phyloP scores from a whole-genome alignment of 306 rosid species.

The Malus sylvestris region DNA sequence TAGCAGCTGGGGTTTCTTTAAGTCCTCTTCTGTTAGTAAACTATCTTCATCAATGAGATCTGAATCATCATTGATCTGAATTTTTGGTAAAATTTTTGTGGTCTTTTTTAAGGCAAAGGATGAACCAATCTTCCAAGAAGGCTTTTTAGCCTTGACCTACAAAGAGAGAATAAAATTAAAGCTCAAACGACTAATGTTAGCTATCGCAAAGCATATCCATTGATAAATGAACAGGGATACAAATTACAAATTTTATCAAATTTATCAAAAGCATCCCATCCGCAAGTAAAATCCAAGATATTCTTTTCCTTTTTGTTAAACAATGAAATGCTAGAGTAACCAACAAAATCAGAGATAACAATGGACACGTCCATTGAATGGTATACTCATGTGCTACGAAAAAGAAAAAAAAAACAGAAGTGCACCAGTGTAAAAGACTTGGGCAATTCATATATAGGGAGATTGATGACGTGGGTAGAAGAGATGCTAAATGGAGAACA shows the following conservation, averaged over 20 bases:
- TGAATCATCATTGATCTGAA: constrained; percentile 65
- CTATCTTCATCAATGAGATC: constrained; percentile 94
- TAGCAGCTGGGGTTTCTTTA: constrained; percentile 56
- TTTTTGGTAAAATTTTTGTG: constrained; percentile 42
- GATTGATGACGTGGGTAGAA: neutral
- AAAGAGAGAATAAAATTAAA: constrained; percentile 12
- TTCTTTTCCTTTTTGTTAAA: neutral
- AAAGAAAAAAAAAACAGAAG: neutral
- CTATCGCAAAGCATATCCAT: neutral
- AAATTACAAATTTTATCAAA: neutral
- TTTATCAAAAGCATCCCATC: neutral
- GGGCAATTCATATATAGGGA: neutral
- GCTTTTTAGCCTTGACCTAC: constrained; percentile 65
- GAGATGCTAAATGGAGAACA: neutral
- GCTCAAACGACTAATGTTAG: neutral
- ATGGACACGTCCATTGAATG: neutral
- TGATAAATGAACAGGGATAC: neutral
- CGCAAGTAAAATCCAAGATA: neutral
- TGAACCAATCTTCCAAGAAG: constrained; percentile 78
- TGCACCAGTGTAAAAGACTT: neutral
- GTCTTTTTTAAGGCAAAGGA: constrained; percentile 58
- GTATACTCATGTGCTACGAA: neutral
- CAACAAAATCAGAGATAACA: neutral
- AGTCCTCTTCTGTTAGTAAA: constrained; percentile 80
- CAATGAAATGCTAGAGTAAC: neutral